Evolutionary conservation across 2,329 filamentous ascomycete species (phyloP).

Genomic region (Diaporthe caulivora): DNA sequence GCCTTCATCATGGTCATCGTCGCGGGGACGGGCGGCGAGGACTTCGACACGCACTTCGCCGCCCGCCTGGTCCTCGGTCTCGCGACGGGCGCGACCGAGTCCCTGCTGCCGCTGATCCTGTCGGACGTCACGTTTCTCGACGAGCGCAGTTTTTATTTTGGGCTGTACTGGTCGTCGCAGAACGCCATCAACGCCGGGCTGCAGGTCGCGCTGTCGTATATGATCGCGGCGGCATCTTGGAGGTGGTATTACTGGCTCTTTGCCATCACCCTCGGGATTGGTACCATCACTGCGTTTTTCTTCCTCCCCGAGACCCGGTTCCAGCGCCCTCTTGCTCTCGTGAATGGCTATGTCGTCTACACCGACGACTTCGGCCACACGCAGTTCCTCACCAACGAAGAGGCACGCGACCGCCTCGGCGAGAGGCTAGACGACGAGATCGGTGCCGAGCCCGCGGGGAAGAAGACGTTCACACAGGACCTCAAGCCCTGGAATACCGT

Average conservation of each 20-base stretch:
- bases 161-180: neutral
- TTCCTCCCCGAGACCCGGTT: neutral
- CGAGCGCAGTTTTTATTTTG: slow-evolving; percentile 3
- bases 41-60: neutral
- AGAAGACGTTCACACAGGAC: neutral
- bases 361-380: slow-evolving; percentile 27
- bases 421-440: neutral
- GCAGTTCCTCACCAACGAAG: neutral
- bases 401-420: neutral
- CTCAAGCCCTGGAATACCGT: neutral
- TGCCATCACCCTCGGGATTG: neutral
- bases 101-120: slow-evolving; percentile 2
- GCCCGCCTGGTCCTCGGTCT: neutral
- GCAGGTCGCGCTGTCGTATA: slow-evolving; percentile 3
- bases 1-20: neutral
- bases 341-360: slow-evolving; percentile 5
- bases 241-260: slow-evolving; percentile 5
- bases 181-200: neutral
- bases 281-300: neutral
- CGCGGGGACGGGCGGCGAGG: neutral
- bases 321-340: slow-evolving; percentile 24
- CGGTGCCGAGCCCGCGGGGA: neutral
- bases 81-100: neutral
- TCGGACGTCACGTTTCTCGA: neutral
- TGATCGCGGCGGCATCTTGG: neutral